A percentile compares a stretch with the other conserved stretches of the same genome.
These are phyloP conservation scores for Globisporangium polare DNA, from an alignment of 352 stramenopile species.

Conservation along the genomic window DNA sequence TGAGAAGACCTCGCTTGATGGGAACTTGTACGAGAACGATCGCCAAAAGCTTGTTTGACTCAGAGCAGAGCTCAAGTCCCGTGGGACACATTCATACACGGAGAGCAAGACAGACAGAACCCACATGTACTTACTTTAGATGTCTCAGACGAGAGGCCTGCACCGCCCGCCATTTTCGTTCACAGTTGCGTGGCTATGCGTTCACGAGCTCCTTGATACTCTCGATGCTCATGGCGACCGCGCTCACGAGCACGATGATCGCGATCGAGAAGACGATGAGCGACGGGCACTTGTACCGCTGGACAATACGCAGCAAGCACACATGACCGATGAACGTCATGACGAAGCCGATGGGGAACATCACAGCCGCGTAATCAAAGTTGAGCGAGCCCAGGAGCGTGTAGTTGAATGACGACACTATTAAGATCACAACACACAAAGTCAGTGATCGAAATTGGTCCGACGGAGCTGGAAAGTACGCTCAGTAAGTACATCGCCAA, in stretches of 20 bases:
- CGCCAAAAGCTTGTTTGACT: too few relatives aligned
- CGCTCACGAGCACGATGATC: conserved; percentile 57
- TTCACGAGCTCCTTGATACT: conserved; percentile 35
- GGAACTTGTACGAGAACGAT: too few relatives aligned
- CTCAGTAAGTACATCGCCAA: neutral
- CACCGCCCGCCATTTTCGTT: too few relatives aligned
- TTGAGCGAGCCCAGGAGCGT: conserved; percentile 47
- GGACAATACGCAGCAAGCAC: conserved; percentile 43
- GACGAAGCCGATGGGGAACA: conserved; percentile 58
- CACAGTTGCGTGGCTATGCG: too few relatives aligned
- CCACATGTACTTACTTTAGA: too few relatives aligned
- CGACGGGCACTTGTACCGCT: conserved; percentile 57
- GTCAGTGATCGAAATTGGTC: conserved; percentile 3
- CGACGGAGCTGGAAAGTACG: neutral
- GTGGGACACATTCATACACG: too few relatives aligned
- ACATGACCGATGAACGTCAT: conserved; percentile 55
- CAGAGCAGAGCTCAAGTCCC: too few relatives aligned
- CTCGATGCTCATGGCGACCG: conserved; percentile 58
- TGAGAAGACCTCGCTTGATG: too few relatives aligned
- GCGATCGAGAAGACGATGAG: conserved; percentile 74
- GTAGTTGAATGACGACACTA: conserved; percentile 71
- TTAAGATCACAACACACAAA: neutral
- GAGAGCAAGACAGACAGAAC: too few relatives aligned
- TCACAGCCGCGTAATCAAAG: conserved; percentile 34
- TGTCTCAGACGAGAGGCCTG: too few relatives aligned